Base-by-base conservation (phyloP, 371 early-diverging fungal genomes). In the Mortierella sp. region DNA sequence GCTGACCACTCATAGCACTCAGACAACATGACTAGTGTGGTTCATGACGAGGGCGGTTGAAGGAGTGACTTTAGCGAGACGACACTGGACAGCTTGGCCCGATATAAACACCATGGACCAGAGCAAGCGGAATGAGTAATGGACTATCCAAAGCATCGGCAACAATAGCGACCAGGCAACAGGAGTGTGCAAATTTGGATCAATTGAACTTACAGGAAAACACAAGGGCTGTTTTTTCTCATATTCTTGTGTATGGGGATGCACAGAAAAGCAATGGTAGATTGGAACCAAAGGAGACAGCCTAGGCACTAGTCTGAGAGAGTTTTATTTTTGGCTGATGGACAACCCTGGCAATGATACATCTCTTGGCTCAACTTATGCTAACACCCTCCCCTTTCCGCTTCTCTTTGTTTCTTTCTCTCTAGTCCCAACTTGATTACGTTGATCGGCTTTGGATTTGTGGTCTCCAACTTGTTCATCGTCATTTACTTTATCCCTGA, bases 361-460 rank as follows among this genome's bases (percentile, higher is more conserved):
- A n/a, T n/a, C n/a, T n/a, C 13, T 55, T 55, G 52, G 53, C 67
- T 50, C 31, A 50, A 22, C 31, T 40, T 16, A 7, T 37, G 16
- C 61, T 61, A 61, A 61, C 37, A 16, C 22, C 2, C 10, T 34
- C 14, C 22, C 61, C 48, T 37, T n/a, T 70, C 48, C 40, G 29
- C 24, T 65, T 39, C 37, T 53, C 11, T 40, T 37, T 31, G 40
- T 39, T 9, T 44, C 26, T 45, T 24, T 61, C 34, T 4, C 26
- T 73, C 52, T 89, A 97, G 98, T 8, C 99, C 99, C 61, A 99
- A 99, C 86, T 85, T 97, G 74, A 98, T 99, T 76, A 99, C 99
- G 16, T 89, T 99, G 67, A 90, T 94, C 67, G 99, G 99, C 26
- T 92, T 99, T 68, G 81, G 93, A 64, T 97, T 96, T 77, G 95